Conservation (phyloP, 2,329 filamentous ascomycete genomes). For the Penicillium sp. region DNA sequence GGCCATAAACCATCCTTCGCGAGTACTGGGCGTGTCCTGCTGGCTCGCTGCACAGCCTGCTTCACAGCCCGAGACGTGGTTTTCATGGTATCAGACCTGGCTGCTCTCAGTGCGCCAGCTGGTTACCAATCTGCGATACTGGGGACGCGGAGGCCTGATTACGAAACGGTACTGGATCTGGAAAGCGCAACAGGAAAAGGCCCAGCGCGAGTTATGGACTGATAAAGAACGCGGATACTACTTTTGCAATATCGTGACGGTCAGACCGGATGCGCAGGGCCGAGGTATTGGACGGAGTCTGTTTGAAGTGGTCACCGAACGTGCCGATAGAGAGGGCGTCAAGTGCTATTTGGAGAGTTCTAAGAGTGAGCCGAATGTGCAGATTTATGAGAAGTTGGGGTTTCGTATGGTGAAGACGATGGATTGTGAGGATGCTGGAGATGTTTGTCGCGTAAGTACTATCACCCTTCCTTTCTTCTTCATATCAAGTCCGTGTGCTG, state of each 20-base stretch:
- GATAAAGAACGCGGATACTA: conserved; percentile 63
- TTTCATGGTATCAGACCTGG: conserved; percentile 61
- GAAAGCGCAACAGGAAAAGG: conserved; percentile 62
- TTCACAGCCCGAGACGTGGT: conserved; percentile 53
- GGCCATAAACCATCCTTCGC: conserved; percentile 21
- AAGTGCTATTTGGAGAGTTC: conserved; percentile 69
- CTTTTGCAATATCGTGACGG: conserved; percentile 72
- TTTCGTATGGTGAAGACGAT: conserved; percentile 64
- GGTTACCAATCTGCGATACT: conserved; percentile 61
- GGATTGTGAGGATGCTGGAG: conserved; percentile 61
- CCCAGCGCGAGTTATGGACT: conserved; percentile 61
- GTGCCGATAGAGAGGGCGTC: conserved; percentile 61
- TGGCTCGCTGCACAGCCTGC: conserved; percentile 60
- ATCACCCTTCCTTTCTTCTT: not conserved
- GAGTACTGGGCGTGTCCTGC: conserved; percentile 67
- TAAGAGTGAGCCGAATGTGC: conserved; percentile 63
- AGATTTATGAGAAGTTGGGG: conserved; percentile 67
- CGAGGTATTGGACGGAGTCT: conserved; percentile 63
- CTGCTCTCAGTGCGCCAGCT: conserved; percentile 63
- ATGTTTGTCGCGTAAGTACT: conserved; percentile 46
- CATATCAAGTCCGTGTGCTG: not conserved
- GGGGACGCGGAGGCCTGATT: conserved; percentile 64
- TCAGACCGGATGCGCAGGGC: conserved; percentile 61
- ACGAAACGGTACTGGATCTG: conserved; percentile 67
- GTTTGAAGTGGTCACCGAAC: conserved; percentile 59